Evolutionary conservation across 2,329 filamentous ascomycete genomes (phyloP), one percentile per base, ranked within the genome.

Genomic region (Colletotrichum destructivum): DNA sequence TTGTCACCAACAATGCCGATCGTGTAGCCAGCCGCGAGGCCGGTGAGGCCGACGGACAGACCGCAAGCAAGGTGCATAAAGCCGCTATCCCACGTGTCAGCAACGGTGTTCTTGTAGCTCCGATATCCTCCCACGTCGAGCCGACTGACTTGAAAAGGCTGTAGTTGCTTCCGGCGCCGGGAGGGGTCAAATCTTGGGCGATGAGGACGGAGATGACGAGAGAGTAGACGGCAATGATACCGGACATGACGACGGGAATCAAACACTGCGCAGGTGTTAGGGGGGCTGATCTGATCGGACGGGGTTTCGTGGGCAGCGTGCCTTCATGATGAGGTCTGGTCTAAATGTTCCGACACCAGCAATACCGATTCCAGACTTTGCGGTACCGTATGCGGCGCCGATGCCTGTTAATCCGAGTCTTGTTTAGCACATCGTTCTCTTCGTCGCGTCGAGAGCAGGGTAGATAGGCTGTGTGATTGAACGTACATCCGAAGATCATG

Each of bases 161-260:
- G 85, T 97, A 98, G 80, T 88, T 88, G 31, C 65, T 69, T 69
- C 83, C 85, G 23, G 84, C 84, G 18, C 89, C 87, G 69, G 92
- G 93, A 38, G 95, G 93, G 61, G 88, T 89, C 81, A 98, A 91
- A 82, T 98, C 94, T 83, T 94, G 93, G 67, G 95, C 94, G 81
- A 99, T 99, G 76, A 99, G 90, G 79, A 99, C 96, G 21, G 96
- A 93, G 77, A 99, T 95, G 79, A 99, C 96, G 77, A 99, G 93
- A 62, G 95, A 94, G 85, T 99, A 99, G 76, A 99, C 96, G 70
- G 96, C 96, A 79, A 99, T 94, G 81, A 99, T 99, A 90, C 96
- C 96, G 77, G 96, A 97, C 96, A 99, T 99, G 87, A 99, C 92
- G 75, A 96, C 93, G 74, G 94, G 93, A 76, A 96, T 95, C 64